Conservation (phyloP, 768 basidiomycete genomes). For the Pleurotus platypus region DNA sequence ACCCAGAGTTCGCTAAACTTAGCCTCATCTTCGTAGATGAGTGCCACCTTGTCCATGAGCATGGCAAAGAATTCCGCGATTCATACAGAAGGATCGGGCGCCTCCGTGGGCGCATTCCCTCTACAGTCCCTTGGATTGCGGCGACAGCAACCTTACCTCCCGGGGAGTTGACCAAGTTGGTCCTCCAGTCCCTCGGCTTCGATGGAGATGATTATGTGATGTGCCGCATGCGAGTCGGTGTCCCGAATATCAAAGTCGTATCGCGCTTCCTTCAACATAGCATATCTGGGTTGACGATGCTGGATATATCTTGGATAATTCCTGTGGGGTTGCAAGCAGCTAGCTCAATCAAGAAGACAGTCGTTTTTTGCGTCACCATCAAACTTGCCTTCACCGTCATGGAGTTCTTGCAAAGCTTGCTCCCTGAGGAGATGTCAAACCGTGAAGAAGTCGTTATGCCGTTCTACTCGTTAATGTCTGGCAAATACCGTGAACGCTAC, state of each 20-base stretch:
- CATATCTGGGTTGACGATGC: background rate
- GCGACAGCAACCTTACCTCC: background rate
- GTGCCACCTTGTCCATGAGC: background rate
- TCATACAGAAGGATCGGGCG: background rate
- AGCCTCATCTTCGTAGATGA: background rate
- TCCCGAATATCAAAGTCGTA: background rate
- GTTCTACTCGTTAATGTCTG: too few relatives aligned
- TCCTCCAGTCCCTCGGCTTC: background rate
- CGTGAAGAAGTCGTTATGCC: background rate
- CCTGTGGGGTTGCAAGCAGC: background rate
- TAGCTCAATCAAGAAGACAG: background rate
- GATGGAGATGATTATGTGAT: background rate
- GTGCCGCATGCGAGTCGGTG: background rate
- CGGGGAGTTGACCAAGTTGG: background rate
- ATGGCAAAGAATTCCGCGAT: background rate
- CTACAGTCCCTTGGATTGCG: background rate
- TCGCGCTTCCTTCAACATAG: background rate
- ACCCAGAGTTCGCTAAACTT: background rate
- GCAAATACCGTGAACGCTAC: too few relatives aligned
- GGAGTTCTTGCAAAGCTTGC: background rate
- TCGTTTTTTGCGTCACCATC: background rate
- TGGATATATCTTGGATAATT: constrained; percentile 1
- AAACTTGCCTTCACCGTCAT: background rate
- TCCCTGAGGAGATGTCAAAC: background rate
- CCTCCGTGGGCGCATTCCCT: background rate